phyloP scores from a whole-genome alignment of 2,329 filamentous ascomycete species.

The Taxawa tesnikishii region DNA sequence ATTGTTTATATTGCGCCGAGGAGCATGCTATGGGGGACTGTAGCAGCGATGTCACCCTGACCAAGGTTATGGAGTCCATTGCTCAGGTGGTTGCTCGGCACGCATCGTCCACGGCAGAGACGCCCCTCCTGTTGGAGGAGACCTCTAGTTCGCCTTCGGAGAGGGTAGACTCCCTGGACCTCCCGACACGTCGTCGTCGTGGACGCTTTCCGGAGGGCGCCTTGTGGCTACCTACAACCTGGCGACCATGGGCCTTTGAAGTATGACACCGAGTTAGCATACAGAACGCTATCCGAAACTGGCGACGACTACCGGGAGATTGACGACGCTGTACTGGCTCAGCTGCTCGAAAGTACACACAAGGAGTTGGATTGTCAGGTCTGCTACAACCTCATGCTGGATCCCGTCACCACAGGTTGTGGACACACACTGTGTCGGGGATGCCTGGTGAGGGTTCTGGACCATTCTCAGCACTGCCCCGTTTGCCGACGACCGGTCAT shows the following conservation, averaged over 20 bases:
- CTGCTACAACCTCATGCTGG: constrained; percentile 69
- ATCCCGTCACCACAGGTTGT: constrained; percentile 73
- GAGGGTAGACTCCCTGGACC: too few species aligned
- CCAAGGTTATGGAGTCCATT: constrained; percentile 55
- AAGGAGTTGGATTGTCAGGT: constrained; percentile 78
- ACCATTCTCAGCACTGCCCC: constrained; percentile 68
- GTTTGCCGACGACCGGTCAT: constrained; percentile 59
- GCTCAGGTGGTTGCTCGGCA: constrained; percentile 38
- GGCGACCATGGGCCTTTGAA: constrained; percentile 46
- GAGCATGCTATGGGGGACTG: constrained; percentile 72
- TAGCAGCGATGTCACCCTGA: constrained; percentile 61
- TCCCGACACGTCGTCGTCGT: too few species aligned
- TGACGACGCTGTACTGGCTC: constrained; percentile 41
- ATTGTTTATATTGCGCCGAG: constrained; percentile 61
- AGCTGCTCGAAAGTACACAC: constrained; percentile 49
- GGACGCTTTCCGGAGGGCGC: constrained; percentile 42
- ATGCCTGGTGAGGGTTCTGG: constrained; percentile 64
- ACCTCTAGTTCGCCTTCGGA: too few species aligned
- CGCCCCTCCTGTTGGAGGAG: constrained; percentile 28
- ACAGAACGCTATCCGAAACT: constrained; percentile 25
- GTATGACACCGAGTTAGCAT: constrained; percentile 44
- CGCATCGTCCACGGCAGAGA: constrained; percentile 17
- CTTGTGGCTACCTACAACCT: constrained; percentile 56
- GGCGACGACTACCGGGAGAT: constrained; percentile 25
- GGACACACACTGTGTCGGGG: constrained; percentile 81